Percentiles rank a stretch among this genome's conserved stretches.
Evolutionary conservation across 768 basidiomycete species (phyloP).

Genomic region (Phylloporus arenicola): DNA sequence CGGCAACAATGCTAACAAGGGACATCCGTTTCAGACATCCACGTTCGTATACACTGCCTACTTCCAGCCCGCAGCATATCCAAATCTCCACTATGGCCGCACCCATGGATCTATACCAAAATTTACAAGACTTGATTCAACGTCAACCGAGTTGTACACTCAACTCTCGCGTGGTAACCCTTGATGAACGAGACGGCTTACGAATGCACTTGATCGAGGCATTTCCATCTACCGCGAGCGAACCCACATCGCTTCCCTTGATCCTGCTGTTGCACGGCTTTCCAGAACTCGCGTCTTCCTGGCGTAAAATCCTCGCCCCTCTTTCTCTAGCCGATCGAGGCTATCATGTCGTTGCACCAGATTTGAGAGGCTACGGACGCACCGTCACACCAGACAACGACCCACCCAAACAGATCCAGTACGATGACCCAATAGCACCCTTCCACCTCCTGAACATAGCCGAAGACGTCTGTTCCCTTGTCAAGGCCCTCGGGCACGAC

Average conservation of each 20-base stretch:
- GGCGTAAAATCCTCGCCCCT: constrained; percentile 53
- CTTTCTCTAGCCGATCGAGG: constrained; percentile 39
- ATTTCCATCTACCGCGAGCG: constrained; percentile 19
- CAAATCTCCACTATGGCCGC: neutral
- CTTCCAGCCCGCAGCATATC: neutral
- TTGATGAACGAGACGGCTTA: constrained; percentile 42
- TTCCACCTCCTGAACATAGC: constrained; percentile 48
- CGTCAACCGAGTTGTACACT: constrained; percentile 34
- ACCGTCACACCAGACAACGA: constrained; percentile 25
- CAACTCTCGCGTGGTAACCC: constrained; percentile 29
- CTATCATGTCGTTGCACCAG: constrained; percentile 60
- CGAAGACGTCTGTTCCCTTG: constrained; percentile 48
- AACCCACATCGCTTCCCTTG: constrained; percentile 35
- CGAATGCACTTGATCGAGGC: constrained; percentile 48
- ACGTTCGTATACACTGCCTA: neutral
- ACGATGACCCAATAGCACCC: constrained; percentile 45
- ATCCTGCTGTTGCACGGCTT: constrained; percentile 61
- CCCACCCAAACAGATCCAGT: constrained; percentile 25
- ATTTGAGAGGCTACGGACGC: constrained; percentile 53
- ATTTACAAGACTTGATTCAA: constrained; percentile 5
- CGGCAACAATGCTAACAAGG: neutral
- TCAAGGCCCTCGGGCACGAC: constrained; percentile 45
- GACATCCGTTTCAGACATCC: constrained; percentile 1
- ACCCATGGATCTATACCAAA: constrained; percentile 15
- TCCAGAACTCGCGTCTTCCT: constrained; percentile 62